Evolutionary conservation across 495 filamentous ascomycete genomes (phyloP).

Genomic region (Tuber calosporum): DNA sequence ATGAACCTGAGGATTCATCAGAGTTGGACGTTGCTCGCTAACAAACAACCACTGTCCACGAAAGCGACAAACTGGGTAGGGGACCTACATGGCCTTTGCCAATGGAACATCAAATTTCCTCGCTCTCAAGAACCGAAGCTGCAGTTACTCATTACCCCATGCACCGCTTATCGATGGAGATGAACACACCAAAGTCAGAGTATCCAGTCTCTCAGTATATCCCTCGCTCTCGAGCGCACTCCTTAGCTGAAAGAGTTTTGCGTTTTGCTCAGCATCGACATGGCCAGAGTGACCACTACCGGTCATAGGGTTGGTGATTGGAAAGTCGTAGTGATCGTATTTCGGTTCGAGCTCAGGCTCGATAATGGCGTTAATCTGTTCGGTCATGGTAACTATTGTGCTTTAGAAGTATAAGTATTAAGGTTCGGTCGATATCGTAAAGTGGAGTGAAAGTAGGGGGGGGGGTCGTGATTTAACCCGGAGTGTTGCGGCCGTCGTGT

Average conservation of each 20-base stretch:
- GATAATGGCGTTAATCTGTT: neutral
- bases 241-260: conserved; percentile 75
- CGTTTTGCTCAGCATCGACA: conserved; percentile 79
- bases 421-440: neutral
- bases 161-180: neutral
- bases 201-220: conserved; percentile 78
- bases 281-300: conserved; percentile 78
- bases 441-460: neutral
- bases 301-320: conserved; percentile 61
- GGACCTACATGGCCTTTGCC: conserved; percentile 51
- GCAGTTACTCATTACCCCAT: conserved; percentile 4
- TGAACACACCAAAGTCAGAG: conserved; percentile 65
- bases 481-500: neutral
- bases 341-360: conserved; percentile 45
- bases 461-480: neutral
- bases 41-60: neutral
- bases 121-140: conserved; percentile 84
- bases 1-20: conserved; percentile 62
- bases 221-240: conserved; percentile 73
- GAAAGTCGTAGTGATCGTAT: conserved; percentile 92
- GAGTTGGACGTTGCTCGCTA: neutral
- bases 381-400: neutral
- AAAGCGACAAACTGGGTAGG: neutral
- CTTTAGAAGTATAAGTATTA: neutral
- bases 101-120: conserved; percentile 84